Evolutionary conservation across 306 rosid genomes (phyloP).

Genomic region (Cotoneaster glaucophyllus): DNA sequence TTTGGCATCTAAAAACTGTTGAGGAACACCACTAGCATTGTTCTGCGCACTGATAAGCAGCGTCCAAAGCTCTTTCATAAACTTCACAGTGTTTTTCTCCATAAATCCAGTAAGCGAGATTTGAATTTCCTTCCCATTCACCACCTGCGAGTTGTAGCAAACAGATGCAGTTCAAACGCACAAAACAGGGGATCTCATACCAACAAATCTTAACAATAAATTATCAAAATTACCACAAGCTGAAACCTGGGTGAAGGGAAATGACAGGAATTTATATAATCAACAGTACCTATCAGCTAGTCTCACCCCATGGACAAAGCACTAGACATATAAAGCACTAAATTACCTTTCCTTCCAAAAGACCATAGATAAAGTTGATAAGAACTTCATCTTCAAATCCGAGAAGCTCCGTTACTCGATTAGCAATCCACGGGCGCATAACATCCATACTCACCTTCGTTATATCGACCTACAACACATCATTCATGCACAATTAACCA

Average conservation of each 20-base stretch:
- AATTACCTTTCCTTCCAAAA: constrained; percentile 86
- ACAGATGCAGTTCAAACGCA: not conserved
- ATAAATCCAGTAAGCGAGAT: constrained; percentile 93
- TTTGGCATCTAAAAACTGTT: constrained; percentile 92
- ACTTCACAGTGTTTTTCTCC: constrained; percentile 94
- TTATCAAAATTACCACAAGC: not conserved
- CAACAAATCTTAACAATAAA: not conserved
- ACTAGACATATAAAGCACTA: not conserved
- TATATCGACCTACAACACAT: constrained; percentile 68
- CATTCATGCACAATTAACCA: constrained; percentile 2
- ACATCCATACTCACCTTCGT: constrained; percentile 90
- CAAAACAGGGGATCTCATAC: not conserved
- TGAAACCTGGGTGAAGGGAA: not conserved
- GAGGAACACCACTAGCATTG: constrained; percentile 93
- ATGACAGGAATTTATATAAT: not conserved
- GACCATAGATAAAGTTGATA: constrained; percentile 87
- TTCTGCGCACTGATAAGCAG: constrained; percentile 91
- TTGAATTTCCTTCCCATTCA: constrained; percentile 88
- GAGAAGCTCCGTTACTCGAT: constrained; percentile 81
- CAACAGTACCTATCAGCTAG: not conserved
- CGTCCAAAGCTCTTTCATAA: constrained; percentile 94
- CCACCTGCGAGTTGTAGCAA: constrained; percentile 44
- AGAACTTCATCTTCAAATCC: constrained; percentile 99
- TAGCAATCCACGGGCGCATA: constrained; percentile 85
- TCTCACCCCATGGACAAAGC: not conserved